These are phyloP conservation scores for Diversispora eburnea DNA, from an alignment of 192 early-diverging fungal species.

Conservation along the genomic window DNA sequence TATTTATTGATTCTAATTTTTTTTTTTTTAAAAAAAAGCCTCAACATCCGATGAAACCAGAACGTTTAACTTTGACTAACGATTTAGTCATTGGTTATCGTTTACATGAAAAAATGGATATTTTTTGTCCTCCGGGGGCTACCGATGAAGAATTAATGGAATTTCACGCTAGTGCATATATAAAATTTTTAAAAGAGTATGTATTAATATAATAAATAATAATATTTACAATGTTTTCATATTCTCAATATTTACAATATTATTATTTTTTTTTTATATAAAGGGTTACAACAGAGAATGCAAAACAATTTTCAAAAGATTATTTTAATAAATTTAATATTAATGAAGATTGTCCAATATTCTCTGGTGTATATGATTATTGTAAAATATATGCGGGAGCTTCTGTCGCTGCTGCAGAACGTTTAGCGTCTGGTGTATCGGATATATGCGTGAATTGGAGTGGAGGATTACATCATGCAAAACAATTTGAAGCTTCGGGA, in stretches of 20 bases:
- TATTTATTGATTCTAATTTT: neutral
- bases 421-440: conserved; percentile 70
- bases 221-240: neutral
- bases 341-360: conserved; percentile 97
- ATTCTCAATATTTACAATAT: neutral
- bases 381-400: conserved; percentile 90
- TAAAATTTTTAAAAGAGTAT: conserved; percentile 87
- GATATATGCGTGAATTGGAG: conserved; percentile 99
- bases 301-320: conserved; percentile 49
- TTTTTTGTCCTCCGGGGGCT: conserved; percentile 78
- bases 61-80: conserved; percentile 90
- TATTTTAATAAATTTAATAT: conserved; percentile 78
- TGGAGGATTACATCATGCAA: conserved; percentile 94
- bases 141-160: conserved; percentile 87
- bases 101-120: conserved; percentile 84
- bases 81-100: conserved; percentile 92
- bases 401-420: conserved; percentile 85
- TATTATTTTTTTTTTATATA: conserved; percentile 21
- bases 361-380: conserved; percentile 96
- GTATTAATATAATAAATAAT: conserved; percentile 5
- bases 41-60: conserved; percentile 86
- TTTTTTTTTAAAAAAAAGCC: conserved; percentile 34
- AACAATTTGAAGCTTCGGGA: conserved; percentile 82
- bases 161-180: conserved; percentile 95
- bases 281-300: conserved; percentile 71